phyloP scores from a whole-genome alignment of 1,139 yeast genomes.

The Hansenula lynferdii region DNA sequence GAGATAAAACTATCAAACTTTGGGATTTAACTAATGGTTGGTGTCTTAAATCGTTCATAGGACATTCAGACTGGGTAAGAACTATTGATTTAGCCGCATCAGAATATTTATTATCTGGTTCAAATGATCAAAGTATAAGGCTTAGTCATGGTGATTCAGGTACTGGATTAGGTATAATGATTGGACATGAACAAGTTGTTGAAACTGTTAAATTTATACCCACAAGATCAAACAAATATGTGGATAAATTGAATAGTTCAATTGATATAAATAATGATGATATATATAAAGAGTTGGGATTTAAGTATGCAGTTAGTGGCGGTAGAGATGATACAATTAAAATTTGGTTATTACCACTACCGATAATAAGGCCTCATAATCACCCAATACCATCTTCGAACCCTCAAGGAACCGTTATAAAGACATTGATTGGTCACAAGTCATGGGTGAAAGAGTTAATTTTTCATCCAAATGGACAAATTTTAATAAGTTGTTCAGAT shows the following conservation, averaged over 20 bases:
- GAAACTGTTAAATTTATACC: conserved; percentile 76
- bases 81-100: conserved; percentile 47
- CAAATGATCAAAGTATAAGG: conserved; percentile 77
- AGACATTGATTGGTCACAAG: conserved; percentile 63
- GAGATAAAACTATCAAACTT: conserved; percentile 67
- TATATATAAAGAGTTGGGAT: conserved; percentile 41
- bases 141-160: conserved; percentile 62
- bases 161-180: conserved; percentile 59
- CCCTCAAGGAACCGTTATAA: conserved; percentile 59
- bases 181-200: conserved; percentile 82
- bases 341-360: conserved; percentile 73
- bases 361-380: conserved; percentile 47
- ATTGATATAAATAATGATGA: conserved; percentile 19
- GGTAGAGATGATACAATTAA: conserved; percentile 76
- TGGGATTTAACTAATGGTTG: conserved; percentile 79
- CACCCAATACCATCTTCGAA: conserved; percentile 53
- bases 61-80: conserved; percentile 91
- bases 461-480: conserved; percentile 74
- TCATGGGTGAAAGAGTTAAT: conserved; percentile 79
- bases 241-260: conserved; percentile 39
- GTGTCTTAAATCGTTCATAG: conserved; percentile 60
- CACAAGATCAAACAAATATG: conserved; percentile 30
- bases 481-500: conserved; percentile 70
- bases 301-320: conserved; percentile 69
- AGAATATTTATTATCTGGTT: conserved; percentile 66